Evolutionary conservation across 2,329 filamentous ascomycete species (phyloP), one percentile per base, ranked within the genome.

Genomic region (Westerdykella sp.): DNA sequence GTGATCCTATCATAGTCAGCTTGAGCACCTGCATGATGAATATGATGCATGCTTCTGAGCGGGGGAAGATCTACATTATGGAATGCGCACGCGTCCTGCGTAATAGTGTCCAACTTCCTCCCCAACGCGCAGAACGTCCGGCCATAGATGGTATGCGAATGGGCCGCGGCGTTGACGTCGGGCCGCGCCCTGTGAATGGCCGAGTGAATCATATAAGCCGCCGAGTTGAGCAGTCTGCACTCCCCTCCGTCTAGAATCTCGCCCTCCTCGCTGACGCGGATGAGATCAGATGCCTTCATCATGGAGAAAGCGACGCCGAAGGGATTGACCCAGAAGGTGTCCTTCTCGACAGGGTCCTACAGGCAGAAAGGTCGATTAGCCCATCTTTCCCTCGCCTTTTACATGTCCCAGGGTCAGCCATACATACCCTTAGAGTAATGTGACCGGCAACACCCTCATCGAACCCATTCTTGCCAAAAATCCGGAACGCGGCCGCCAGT

Each of bases 281-380:
- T 84, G n/a, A 87, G 71, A 50, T 86, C 81, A 0, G 78, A 81
- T 0, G 75, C 73, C 44, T 78, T 82, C 35, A 85, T 77, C 42
- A 79, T 67, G 5, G 75, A 76, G 65, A 83, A 84, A 2, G 78
- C 73, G 1, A 79, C 72, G 10, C 80, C 80, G 43, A 84, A 81
- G 0, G 81, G 81, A 51, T 84, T 84, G 4, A 85, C 78, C 81
- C 80, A 83, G 66, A 83, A 83, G 0, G 73, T 77, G 5, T 69
- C 62, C 0, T 77, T 75, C 32, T 80, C 73, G 6, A 83, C 73
- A 0, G 80, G 80, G 48, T 83, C 65, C 62, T 65, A 35, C 2
- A 21, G n/a, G 18, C 18, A 22, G 9, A 10, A 11, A 21, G 7
- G 15, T 12, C 12, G 16, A 21, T 41, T 14, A 46, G 31, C 16